Percentiles rank a stretch among this genome's conserved stretches.
These are phyloP conservation scores for Protea cynaroides DNA, from an alignment of 164 flowering plant species.

Conservation along the genomic window DNA sequence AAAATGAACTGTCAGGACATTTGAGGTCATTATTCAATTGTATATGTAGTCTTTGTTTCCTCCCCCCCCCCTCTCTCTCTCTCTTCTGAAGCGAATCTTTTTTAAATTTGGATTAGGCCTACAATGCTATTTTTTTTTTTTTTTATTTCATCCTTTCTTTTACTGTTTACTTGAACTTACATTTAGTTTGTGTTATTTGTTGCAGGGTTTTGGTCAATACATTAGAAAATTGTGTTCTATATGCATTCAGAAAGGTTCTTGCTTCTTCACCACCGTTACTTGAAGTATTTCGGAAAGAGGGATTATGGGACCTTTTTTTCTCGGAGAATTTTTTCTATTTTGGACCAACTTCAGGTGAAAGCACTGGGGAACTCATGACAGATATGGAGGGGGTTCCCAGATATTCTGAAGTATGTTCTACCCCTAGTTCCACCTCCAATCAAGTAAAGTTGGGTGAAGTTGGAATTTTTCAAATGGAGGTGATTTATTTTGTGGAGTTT, in stretches of 20 bases:
- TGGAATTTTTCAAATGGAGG: conserved; percentile 64
- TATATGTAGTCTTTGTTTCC: neutral
- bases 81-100: too few species aligned
- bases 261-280: conserved; percentile 49
- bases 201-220: conserved; percentile 66
- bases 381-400: conserved; percentile 11
- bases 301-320: conserved; percentile 87
- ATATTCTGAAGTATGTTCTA: conserved; percentile 12
- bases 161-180: neutral
- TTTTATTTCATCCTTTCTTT: conserved; percentile 1
- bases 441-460: conserved; percentile 27
- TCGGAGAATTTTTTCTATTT: conserved; percentile 87
- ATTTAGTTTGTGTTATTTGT: conserved; percentile 2
- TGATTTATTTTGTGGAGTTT: conserved; percentile 73
- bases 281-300: conserved; percentile 71
- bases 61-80: neutral
- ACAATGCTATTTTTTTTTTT: neutral
- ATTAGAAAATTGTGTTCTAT: conserved; percentile 57
- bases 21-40: conserved; percentile 42
- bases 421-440: conserved; percentile 17
- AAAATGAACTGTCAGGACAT: conserved; percentile 56
- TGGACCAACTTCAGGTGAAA: conserved; percentile 43
- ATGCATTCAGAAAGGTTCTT: conserved; percentile 67
- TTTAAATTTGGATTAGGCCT: neutral
- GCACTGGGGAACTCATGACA: conserved; percentile 24